These are phyloP conservation scores for Ceratobasidium sp. DNA, from an alignment of 1,284 basidiomycete genomes.

Conservation along the genomic window DNA sequence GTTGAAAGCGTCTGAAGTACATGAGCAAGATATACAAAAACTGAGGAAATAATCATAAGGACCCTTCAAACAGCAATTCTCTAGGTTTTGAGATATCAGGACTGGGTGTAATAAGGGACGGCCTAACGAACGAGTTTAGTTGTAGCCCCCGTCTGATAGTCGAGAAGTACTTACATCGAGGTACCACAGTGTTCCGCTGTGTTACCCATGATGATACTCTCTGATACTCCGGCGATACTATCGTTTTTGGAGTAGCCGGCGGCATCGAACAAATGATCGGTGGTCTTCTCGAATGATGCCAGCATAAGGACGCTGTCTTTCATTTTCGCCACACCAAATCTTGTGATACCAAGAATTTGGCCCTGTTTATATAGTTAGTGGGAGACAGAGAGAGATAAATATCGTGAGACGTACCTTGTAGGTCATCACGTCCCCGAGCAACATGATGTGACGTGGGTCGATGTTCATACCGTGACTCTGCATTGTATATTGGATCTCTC, in stretches of 20 bases:
- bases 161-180: constrained; percentile 77
- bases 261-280: constrained; percentile 98
- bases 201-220: constrained; percentile 99
- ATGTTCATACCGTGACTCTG: constrained; percentile 99
- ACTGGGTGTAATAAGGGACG: constrained; percentile 68
- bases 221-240: constrained; percentile 94
- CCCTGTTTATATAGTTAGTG: constrained; percentile 69
- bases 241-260: constrained; percentile 97
- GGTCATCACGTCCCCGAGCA: constrained; percentile 99
- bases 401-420: constrained; percentile 79
- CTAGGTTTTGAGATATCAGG: constrained; percentile 68
- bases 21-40: constrained; percentile 11
- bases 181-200: constrained; percentile 97
- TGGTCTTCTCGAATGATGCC: constrained; percentile 99
- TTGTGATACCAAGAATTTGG: constrained; percentile 97
- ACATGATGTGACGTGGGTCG: constrained; percentile 96
- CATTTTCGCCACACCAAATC: constrained; percentile 99
- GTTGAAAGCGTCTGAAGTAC: background rate
- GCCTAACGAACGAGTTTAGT: constrained; percentile 58
- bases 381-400: background rate
- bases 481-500: constrained; percentile 93
- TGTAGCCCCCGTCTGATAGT: background rate
- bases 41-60: constrained; percentile 56
- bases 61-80: constrained; percentile 69
- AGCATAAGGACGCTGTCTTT: constrained; percentile 99